A percentile compares a stretch with the other conserved stretches of the same genome.
Conservation (phyloP, 768 basidiomycete species). For the Hortiboletus flavorubellus region DNA sequence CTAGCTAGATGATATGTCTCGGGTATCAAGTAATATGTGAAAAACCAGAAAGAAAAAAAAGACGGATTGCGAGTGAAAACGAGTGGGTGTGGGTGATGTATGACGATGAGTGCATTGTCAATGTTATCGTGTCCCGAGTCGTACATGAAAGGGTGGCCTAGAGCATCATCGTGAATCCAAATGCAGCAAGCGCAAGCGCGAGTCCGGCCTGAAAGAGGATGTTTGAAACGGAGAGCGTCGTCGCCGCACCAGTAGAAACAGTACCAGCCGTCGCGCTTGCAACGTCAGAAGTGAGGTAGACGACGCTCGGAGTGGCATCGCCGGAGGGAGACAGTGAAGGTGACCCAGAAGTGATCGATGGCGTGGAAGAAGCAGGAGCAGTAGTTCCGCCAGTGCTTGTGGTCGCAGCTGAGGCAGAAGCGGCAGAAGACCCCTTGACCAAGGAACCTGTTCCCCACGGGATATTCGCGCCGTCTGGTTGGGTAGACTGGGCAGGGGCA, state of each 20-base stretch:
- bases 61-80: background rate
- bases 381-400: constrained; percentile 2
- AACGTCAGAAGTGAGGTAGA: background rate
- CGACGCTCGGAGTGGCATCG: background rate
- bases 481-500: constrained; percentile 48
- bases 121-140: background rate
- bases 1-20: background rate
- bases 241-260: background rate
- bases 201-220: constrained; percentile 16
- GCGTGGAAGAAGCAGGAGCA: background rate
- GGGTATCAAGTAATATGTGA: background rate
- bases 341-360: constrained; percentile 4
- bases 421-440: constrained; percentile 37
- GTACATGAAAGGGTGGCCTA: constrained; percentile 7
- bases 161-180: constrained; percentile 16
- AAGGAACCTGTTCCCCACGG: constrained; percentile 69
- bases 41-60: background rate
- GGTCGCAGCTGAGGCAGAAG: constrained; percentile 7
- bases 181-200: constrained; percentile 16
- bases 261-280: background rate
- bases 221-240: background rate
- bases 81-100: background rate
- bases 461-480: constrained; percentile 49
- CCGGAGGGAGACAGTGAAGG: background rate
- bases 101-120: background rate